phyloP scores from a whole-genome alignment of 495 filamentous ascomycete species.

The Cladorrhinum samala region DNA sequence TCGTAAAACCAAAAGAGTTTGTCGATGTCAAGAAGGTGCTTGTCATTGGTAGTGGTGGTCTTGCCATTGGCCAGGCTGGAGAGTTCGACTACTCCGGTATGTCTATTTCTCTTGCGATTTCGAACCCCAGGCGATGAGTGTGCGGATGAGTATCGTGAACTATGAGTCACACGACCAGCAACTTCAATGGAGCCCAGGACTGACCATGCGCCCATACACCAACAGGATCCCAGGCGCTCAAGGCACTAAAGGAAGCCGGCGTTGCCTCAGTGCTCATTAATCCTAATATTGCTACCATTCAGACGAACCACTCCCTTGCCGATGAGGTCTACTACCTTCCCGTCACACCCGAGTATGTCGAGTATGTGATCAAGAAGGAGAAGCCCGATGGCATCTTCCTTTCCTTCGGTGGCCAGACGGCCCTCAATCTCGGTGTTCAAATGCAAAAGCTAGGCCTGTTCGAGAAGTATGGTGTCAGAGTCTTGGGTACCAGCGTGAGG shows the following conservation, averaged over 20 bases:
- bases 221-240: slow-evolving; percentile 87
- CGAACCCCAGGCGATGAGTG: too few relatives aligned
- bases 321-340: slow-evolving; percentile 99
- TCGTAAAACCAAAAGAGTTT: slow-evolving; percentile 64
- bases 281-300: slow-evolving; percentile 97
- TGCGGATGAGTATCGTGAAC: slow-evolving; percentile 15
- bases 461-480: slow-evolving; percentile 88
- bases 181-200: slow-evolving; percentile 4
- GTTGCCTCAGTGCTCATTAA: slow-evolving; percentile 96
- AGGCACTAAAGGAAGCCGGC: slow-evolving; percentile 94
- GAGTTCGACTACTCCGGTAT: slow-evolving; percentile 98
- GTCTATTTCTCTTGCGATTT: too few relatives aligned
- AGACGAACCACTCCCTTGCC: slow-evolving; percentile 90
- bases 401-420: slow-evolving; percentile 96
- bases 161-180: slow-evolving; percentile 27
- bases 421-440: slow-evolving; percentile 90
- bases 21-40: slow-evolving; percentile 98
- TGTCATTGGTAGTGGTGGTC: slow-evolving; percentile 89
- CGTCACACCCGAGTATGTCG: slow-evolving; percentile 91
- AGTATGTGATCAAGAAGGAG: slow-evolving; percentile 93
- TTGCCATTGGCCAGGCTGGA: slow-evolving; percentile 96
- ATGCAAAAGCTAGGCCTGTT: slow-evolving; percentile 96
- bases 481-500: slow-evolving; percentile 89
- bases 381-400: slow-evolving; percentile 94
- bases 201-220: slow-evolving; percentile 14